These are phyloP conservation scores for Solanum habrochaites DNA, from an alignment of 257 asterid species.

Conservation along the genomic window DNA sequence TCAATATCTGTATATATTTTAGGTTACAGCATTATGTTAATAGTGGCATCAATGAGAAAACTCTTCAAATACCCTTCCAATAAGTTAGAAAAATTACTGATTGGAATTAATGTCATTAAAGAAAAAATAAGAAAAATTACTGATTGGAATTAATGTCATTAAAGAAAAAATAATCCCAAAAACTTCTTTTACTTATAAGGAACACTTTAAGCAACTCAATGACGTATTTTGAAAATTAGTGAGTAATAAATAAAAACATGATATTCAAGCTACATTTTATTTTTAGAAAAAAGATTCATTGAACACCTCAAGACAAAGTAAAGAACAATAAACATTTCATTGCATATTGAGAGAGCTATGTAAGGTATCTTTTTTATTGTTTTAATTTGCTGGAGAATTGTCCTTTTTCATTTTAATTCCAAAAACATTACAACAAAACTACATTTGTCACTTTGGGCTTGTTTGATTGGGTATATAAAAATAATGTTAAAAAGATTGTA, in stretches of 20 bases:
- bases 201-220: neutral
- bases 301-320: no score
- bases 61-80: no score
- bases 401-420: neutral
- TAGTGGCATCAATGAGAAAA: neutral
- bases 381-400: neutral
- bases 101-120: neutral
- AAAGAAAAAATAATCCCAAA: neutral
- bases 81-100: no score
- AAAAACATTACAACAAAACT: neutral
- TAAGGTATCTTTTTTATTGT: no score
- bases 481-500: no score
- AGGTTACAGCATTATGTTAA: constrained; percentile 6
- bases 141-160: neutral
- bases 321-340: neutral
- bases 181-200: neutral
- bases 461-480: neutral
- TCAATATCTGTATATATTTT: no score
- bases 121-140: no score
- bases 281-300: neutral
- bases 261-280: no score
- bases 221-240: neutral
- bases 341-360: constrained; percentile 16
- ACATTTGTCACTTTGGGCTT: neutral
- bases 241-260: neutral